phyloP scores from a whole-genome alignment of 2,329 filamentous ascomycete genomes.

The Colletotrichum tabaci region DNA sequence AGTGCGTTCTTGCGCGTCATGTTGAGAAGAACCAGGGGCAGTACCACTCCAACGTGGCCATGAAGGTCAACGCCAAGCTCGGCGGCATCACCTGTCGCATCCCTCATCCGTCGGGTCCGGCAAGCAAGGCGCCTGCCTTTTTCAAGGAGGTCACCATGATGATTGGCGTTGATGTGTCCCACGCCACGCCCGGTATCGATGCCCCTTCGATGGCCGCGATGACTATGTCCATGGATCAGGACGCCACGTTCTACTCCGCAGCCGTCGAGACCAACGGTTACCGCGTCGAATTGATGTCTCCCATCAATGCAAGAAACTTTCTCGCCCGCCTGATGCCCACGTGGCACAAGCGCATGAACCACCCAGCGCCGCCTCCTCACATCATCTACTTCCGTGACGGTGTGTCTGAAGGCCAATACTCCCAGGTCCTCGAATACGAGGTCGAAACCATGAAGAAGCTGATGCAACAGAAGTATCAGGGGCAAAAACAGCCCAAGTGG shows the following conservation, averaged over 20 bases:
- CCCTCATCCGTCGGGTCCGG: constrained; percentile 44
- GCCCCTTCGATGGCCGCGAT: constrained; percentile 88
- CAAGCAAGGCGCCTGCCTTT: constrained; percentile 49
- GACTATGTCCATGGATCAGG: constrained; percentile 82
- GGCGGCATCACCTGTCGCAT: constrained; percentile 81
- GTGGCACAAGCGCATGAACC: constrained; percentile 74
- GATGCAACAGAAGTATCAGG: constrained; percentile 60
- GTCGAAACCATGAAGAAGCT: constrained; percentile 77
- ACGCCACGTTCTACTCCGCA: constrained; percentile 83
- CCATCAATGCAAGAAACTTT: constrained; percentile 75
- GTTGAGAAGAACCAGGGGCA: constrained; percentile 80
- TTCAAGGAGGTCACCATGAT: constrained; percentile 64
- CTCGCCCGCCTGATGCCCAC: constrained; percentile 74
- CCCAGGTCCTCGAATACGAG: constrained; percentile 84
- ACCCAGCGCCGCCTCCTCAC: constrained; percentile 68
- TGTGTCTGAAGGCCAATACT: constrained; percentile 89
- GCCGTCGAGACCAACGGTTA: constrained; percentile 87
- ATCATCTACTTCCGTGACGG: constrained; percentile 96
- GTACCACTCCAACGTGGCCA: constrained; percentile 92
- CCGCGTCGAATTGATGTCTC: constrained; percentile 83
- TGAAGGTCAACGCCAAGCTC: constrained; percentile 98
- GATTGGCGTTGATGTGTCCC: constrained; percentile 92
- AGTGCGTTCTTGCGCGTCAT: constrained; percentile 82
- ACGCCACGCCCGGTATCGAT: constrained; percentile 78
- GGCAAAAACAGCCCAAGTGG: constrained; percentile 69